These are phyloP conservation scores for Mycena venus DNA, from an alignment of 768 basidiomycete genomes.

Conservation along the genomic window DNA sequence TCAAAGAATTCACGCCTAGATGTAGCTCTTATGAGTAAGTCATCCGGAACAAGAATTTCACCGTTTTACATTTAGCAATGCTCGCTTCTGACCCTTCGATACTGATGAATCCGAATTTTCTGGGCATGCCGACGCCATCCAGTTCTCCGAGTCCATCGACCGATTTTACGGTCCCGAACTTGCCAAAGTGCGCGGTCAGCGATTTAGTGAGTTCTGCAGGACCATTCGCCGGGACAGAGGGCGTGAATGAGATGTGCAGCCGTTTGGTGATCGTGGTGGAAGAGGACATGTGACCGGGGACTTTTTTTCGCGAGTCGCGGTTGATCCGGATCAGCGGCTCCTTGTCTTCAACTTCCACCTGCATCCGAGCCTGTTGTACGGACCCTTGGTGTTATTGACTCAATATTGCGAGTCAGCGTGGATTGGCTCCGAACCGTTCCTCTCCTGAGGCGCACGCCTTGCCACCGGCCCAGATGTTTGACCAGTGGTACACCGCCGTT, in stretches of 20 bases:
- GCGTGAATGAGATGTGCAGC: conserved; percentile 68
- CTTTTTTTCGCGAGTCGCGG: too few relatives aligned
- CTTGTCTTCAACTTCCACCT: too few relatives aligned
- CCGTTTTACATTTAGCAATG: conserved; percentile 72
- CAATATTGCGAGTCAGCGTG: too few relatives aligned
- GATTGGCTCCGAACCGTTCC: too few relatives aligned
- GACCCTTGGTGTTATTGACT: too few relatives aligned
- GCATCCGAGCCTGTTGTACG: too few relatives aligned
- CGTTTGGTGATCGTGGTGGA: conserved; percentile 52
- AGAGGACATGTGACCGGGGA: conserved; percentile 25
- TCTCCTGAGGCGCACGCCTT: too few relatives aligned
- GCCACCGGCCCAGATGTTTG: too few relatives aligned
- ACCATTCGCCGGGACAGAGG: conserved; percentile 55
- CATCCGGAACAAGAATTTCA: neutral
- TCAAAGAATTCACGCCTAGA: conserved; percentile 79
- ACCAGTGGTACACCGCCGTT: too few relatives aligned
- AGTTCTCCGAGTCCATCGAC: conserved; percentile 77
- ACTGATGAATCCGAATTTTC: conserved; percentile 82
- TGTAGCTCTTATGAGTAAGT: neutral
- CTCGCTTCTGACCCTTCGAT: conserved; percentile 72
- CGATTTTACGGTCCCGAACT: conserved; percentile 76
- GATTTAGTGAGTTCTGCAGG: conserved; percentile 44
- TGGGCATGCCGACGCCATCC: conserved; percentile 75
- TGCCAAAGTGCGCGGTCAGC: conserved; percentile 67
- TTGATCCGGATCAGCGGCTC: too few relatives aligned